Evolutionary conservation across 345 rosid species (phyloP), one percentile per base, ranked within the genome.

Genomic region (Brassica juncea): DNA sequence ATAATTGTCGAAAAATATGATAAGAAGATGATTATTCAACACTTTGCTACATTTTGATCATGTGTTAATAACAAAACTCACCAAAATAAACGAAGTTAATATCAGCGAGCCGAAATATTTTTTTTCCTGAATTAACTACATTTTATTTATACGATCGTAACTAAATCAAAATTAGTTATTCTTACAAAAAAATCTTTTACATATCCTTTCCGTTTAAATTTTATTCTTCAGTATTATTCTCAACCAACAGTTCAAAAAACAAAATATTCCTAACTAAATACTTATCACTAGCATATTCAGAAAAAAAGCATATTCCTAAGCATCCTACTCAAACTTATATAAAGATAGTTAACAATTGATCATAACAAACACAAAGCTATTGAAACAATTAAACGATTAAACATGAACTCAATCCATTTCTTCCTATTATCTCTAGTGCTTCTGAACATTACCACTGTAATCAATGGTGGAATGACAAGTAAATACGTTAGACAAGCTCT

Each of bases 401-500:
- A 64, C 31, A 78, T 72, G 82, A 73, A 12, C 25, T 55, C 61
- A 1, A 54, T 21, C 9, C 42, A 58, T 47, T 59, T 73, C 15
- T 6, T 47, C 6, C 7, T 49, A 12, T 31, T 25, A 1, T 72
- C 19, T 23, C 55, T 25, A 6, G 30, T 66, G 3, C 62, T 79
- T 6, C 4, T 79, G 25, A 66, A 55, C 73, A 19, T 67, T 9
- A 47, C 57, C 39, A 47, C 54, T 1, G n/a, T 67, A 0, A 68
- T 31, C 15, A 59, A 73, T 3, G 77, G 57, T 49, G 82, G 82
- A 6, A 10, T 52, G 4, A 79, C 82, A 8, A 67, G 82, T 27
- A 10, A 67, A 32, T 79, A 14, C 35, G 77, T 66, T 3, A 63
- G 77, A 9, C 71, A 58, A 66, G 63, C 77, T 21, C 63, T 72